Evolutionary conservation across 768 basidiomycete genomes (phyloP), one percentile per base, ranked within the genome.

Genomic region (Krasilnikovozyma curviuscula): DNA sequence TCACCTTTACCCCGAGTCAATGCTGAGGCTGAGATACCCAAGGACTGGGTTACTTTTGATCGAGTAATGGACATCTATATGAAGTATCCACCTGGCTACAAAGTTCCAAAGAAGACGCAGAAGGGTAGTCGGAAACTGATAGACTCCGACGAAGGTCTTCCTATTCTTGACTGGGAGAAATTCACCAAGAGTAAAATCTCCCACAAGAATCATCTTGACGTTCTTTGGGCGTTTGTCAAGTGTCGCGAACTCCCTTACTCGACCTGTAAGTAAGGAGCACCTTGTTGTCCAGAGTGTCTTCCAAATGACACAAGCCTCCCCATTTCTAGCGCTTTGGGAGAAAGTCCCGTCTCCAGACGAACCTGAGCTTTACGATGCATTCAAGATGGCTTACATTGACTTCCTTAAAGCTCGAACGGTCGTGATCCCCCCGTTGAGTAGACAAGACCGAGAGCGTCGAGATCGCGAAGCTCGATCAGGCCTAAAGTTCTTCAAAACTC

Each of bases 281-380:
- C 18, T 7, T 37, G 10, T 18, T 4, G 10, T 37, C 35, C 23
- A 23, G 24, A n/a, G 10, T 40, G 30, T 30, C 27, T 34, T n/a
- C 16, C 56, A 91, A 86, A 83, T n/a, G 78, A 83, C 88, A 93
- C 65, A 76, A 85, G 16, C 85, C 89, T 1, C 84, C 85, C n/a
- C n/a, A n/a, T n/a, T n/a, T n/a, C n/a, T n/a, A n/a, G n/a, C n/a
- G n/a, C n/a, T n/a, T n/a, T n/a, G n/a, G n/a, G n/a, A n/a, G n/a
- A n/a, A n/a, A n/a, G n/a, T 30, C 72, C 71, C 8, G 59, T 54
- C 30, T 5, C 14, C 30, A 7, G 69, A 65, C 16, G 78, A 79
- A 41, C 57, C 66, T 1, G 70, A 71, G 7, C n/a, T n/a, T n/a
- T 81, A 81, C 64, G 57, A 66, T 0, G 74, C 76, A 0, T 97